Percentiles rank a stretch among this genome's conserved stretches.
These are phyloP conservation scores for Sphaerosporella brunnea DNA, from an alignment of 495 filamentous ascomycete species.

Conservation along the genomic window DNA sequence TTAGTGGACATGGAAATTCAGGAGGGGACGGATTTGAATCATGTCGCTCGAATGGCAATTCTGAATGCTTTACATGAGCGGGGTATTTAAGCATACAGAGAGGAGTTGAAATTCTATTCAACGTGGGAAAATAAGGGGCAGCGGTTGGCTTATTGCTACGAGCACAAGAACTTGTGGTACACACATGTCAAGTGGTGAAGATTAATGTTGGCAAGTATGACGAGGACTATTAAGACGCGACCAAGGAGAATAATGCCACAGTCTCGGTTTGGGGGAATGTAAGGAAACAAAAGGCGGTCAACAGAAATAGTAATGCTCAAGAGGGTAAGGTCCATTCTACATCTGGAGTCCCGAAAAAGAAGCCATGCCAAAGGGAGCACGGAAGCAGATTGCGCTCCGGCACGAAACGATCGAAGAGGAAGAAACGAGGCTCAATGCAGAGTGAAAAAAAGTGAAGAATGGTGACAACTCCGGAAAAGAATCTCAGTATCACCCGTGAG, in stretches of 20 bases:
- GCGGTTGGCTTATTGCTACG: background rate
- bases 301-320: too few species aligned
- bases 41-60: background rate
- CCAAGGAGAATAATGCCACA: background rate
- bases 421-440: too few species aligned
- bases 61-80: background rate
- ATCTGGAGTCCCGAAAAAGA: too few species aligned
- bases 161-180: background rate
- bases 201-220: background rate
- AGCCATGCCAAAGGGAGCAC: too few species aligned
- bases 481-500: too few species aligned
- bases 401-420: too few species aligned
- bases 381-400: too few species aligned
- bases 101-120: background rate
- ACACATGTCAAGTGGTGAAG: background rate
- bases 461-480: too few species aligned
- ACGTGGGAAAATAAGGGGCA: background rate
- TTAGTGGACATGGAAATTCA: too few species aligned
- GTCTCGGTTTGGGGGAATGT: background rate
- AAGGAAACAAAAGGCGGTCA: too few species aligned
- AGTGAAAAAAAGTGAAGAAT: too few species aligned
- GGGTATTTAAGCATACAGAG: background rate
- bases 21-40: background rate
- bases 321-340: too few species aligned
- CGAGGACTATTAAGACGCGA: background rate